phyloP scores from a whole-genome alignment of 2,329 filamentous ascomycete genomes.

The Coleophoma cylindrospora region DNA sequence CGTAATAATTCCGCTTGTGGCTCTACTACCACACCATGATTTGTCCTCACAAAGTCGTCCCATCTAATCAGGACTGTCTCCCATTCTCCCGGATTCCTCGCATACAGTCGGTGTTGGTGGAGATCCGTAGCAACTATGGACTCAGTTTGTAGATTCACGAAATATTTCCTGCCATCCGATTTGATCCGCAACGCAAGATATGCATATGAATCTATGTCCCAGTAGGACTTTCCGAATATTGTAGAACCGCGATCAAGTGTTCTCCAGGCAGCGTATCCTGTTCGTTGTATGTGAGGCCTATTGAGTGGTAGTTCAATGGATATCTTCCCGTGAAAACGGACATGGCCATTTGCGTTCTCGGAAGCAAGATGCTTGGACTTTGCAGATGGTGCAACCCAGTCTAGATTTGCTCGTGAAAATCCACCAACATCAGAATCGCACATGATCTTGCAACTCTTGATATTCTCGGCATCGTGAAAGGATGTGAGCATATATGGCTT shows the following conservation, averaged over 20 bases:
- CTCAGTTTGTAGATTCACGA: constrained; percentile 94
- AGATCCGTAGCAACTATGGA: constrained; percentile 91
- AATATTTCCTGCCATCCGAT: constrained; percentile 87
- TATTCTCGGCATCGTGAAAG: constrained; percentile 48
- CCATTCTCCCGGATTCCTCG: constrained; percentile 78
- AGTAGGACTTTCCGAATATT: constrained; percentile 79
- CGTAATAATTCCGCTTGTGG: constrained; percentile 86
- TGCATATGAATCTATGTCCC: constrained; percentile 85
- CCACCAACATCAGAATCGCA: constrained; percentile 84
- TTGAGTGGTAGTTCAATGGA: constrained; percentile 77
- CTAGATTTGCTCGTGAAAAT: constrained; percentile 69
- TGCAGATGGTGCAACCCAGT: constrained; percentile 31
- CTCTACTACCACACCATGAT: constrained; percentile 86
- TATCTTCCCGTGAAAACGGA: constrained; percentile 81
- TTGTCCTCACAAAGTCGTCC: constrained; percentile 91
- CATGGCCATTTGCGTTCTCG: constrained; percentile 48
- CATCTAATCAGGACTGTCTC: constrained; percentile 91
- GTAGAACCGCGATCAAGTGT: constrained; percentile 73
- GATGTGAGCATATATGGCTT: constrained; percentile 60
- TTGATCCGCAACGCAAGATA: constrained; percentile 87
- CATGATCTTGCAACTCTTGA: constrained; percentile 67
- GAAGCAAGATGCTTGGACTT: constrained; percentile 14
- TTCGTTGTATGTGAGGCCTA: constrained; percentile 67
- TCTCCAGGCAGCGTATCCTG: constrained; percentile 86
- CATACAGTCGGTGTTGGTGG: constrained; percentile 87